A percentile compares a stretch with the other conserved stretches of the same genome.
Evolutionary conservation across 2,329 filamentous ascomycete genomes (phyloP).

Genomic region (Pseudogymnoascus sp.): DNA sequence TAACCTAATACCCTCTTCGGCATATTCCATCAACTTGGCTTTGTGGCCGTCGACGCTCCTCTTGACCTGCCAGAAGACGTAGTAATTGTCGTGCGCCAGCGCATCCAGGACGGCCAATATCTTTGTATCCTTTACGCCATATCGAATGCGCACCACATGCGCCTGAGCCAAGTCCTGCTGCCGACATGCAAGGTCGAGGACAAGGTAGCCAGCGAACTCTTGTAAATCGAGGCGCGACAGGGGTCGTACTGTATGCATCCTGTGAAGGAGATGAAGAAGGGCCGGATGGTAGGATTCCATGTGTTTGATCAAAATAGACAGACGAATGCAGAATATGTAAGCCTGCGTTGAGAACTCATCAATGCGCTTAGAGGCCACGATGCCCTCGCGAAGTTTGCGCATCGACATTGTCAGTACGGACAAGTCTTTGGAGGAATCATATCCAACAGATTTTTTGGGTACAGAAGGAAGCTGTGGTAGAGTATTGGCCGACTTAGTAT

Average conservation of each 20-base stretch:
- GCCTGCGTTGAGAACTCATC: slow-evolving; percentile 81
- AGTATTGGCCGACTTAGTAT: slow-evolving; percentile 6
- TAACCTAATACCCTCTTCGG: slow-evolving; percentile 63
- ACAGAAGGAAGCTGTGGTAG: slow-evolving; percentile 15
- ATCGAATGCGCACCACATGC: slow-evolving; percentile 55
- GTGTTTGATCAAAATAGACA: slow-evolving; percentile 72
- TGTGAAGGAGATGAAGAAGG: slow-evolving; percentile 67
- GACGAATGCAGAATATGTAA: slow-evolving; percentile 85
- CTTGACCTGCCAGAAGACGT: slow-evolving; percentile 66
- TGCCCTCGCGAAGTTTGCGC: slow-evolving; percentile 84
- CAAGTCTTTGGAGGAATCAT: slow-evolving; percentile 52
- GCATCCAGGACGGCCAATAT: slow-evolving; percentile 63
- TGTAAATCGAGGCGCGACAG: slow-evolving; percentile 66
- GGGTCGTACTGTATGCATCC: slow-evolving; percentile 60
- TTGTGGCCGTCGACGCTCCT: slow-evolving; percentile 72
- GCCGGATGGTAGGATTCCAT: slow-evolving; percentile 88
- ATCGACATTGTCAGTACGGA: slow-evolving; percentile 73
- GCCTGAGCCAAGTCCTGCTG: slow-evolving; percentile 68
- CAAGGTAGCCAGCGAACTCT: slow-evolving; percentile 73
- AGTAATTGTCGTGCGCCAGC: slow-evolving; percentile 75
- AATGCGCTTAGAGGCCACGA: slow-evolving; percentile 67
- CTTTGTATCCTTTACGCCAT: slow-evolving; percentile 57
- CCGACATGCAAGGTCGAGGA: slow-evolving; percentile 84
- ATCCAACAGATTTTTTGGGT: slow-evolving; percentile 15
- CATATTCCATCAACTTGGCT: slow-evolving; percentile 72